These are phyloP conservation scores for Skeletonema menzelii DNA, from an alignment of 108 stramenopile genomes.

Conservation along the genomic window DNA sequence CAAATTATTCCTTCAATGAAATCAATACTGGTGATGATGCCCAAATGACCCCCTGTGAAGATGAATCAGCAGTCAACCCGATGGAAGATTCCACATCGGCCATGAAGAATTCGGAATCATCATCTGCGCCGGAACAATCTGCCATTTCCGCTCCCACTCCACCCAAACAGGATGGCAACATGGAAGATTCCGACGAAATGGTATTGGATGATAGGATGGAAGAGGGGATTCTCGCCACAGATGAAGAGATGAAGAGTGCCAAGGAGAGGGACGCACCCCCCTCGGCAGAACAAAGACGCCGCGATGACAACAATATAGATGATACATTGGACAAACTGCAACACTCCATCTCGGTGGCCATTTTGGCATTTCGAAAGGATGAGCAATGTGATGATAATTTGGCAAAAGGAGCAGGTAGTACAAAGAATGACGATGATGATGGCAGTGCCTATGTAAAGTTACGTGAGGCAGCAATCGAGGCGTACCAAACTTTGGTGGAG, in stretches of 20 bases:
- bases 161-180: background rate
- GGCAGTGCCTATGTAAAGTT: constrained; percentile 24
- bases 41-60: background rate
- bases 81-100: background rate
- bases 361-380: background rate
- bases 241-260: background rate
- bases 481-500: constrained; percentile 22
- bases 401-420: background rate
- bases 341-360: background rate
- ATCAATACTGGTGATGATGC: background rate
- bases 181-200: background rate
- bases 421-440: background rate
- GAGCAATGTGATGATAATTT: background rate
- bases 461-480: constrained; percentile 14
- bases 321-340: background rate
- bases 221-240: background rate
- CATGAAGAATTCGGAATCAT: background rate
- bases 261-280: background rate
- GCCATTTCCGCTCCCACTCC: background rate
- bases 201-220: background rate
- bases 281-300: background rate
- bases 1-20: background rate
- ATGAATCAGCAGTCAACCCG: background rate
- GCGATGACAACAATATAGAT: background rate
- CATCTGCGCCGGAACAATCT: background rate